Evolutionary conservation across 305 asterid genomes (phyloP).

Genomic region (Fraxinus floribunda): DNA sequence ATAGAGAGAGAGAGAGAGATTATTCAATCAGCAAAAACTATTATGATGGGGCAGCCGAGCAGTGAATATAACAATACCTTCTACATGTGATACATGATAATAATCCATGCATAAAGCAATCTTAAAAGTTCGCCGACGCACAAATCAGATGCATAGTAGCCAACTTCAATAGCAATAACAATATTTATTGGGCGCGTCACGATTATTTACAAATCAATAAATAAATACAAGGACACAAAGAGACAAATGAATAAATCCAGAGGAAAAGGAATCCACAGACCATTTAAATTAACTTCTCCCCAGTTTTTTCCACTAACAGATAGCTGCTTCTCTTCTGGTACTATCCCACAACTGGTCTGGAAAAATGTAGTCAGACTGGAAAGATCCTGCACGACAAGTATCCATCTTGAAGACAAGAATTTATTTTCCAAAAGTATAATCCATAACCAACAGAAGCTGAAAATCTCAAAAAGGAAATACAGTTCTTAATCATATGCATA

Average conservation of each 20-base stretch:
- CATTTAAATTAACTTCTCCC: conserved; percentile 96
- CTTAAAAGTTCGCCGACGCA: not conserved
- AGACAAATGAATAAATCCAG: not conserved
- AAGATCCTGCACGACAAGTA: conserved; percentile 68
- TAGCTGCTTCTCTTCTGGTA: conserved; percentile 92
- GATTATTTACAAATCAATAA: not conserved
- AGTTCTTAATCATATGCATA: not conserved
- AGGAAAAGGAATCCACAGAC: conserved; percentile 34
- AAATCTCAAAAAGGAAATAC: not conserved
- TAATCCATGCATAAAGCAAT: not conserved
- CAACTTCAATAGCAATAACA: not conserved
- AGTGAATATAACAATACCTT: not conserved
- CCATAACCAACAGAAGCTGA: not conserved
- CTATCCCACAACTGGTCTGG: conserved; percentile 62
- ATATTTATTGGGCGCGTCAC: not conserved
- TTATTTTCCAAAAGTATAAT: not conserved
- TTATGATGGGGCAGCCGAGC: not conserved
- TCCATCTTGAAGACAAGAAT: conserved; percentile 14
- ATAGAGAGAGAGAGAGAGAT: not conserved
- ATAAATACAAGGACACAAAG: not conserved
- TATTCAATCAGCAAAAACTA: not conserved
- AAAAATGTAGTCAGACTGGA: conserved; percentile 65
- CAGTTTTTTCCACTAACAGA: conserved; percentile 96
- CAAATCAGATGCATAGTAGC: conserved; percentile 4
- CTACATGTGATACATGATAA: not conserved